Evolutionary conservation across 1,284 basidiomycete genomes (phyloP).

Genomic region (Papiliotrema fonsecae): DNA sequence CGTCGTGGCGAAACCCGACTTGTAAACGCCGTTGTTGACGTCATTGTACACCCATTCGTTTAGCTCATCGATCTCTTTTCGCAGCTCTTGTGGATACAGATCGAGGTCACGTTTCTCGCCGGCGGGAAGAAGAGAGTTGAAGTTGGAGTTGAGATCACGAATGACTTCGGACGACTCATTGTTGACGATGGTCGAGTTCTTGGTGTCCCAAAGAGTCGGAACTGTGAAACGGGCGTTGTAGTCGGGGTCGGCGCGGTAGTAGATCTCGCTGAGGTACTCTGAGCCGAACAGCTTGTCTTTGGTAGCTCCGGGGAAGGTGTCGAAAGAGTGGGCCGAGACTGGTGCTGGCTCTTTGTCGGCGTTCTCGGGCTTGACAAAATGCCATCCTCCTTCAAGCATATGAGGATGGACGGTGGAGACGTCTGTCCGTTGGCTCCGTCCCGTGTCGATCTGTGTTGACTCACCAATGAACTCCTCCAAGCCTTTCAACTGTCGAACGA

Average conservation of each 20-base stretch:
- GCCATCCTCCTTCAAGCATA: conserved; percentile 81
- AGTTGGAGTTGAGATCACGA: conserved; percentile 77
- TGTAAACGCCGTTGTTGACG: conserved; percentile 68
- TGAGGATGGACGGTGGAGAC: conserved; percentile 79
- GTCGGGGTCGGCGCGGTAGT: conserved; percentile 67
- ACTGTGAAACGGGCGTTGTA: conserved; percentile 73
- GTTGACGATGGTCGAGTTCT: conserved; percentile 82
- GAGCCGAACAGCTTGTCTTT: conserved; percentile 65
- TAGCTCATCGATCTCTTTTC: conserved; percentile 74
- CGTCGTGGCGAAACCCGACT: conserved; percentile 77
- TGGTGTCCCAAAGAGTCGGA: conserved; percentile 94
- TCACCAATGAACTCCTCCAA: conserved; percentile 76
- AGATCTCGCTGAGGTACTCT: conserved; percentile 77
- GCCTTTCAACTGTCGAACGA: conserved; percentile 84
- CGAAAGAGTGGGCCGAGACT: conserved; percentile 40
- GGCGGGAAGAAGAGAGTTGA: conserved; percentile 65
- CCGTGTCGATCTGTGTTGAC: conserved; percentile 21
- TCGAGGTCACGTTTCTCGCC: conserved; percentile 62
- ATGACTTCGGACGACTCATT: conserved; percentile 95
- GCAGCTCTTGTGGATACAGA: conserved; percentile 69
- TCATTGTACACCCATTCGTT: conserved; percentile 78
- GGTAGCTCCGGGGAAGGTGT: conserved; percentile 67
- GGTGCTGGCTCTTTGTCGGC: conserved; percentile 25
- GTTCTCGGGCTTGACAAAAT: conserved; percentile 58
- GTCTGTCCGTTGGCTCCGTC: conserved; percentile 50